Conservation (phyloP, 2,329 filamentous ascomycete genomes). For the Corynespora cassiicola region DNA sequence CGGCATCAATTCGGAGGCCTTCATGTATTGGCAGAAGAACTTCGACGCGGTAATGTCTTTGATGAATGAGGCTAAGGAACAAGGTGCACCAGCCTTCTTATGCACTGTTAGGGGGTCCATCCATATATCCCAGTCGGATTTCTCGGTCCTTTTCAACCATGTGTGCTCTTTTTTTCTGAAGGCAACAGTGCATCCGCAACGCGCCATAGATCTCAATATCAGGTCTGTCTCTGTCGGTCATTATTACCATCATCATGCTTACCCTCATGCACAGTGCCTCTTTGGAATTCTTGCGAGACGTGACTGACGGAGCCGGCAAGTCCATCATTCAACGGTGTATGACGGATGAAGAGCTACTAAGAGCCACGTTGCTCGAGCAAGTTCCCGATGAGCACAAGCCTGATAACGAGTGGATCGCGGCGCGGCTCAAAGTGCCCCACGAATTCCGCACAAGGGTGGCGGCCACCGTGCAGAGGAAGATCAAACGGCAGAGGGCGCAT, state of each 20-base stretch:
- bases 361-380: slow-evolving; percentile 52
- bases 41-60: slow-evolving; percentile 64
- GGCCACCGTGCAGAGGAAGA: slow-evolving; percentile 51
- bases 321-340: slow-evolving; percentile 59
- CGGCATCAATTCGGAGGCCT: slow-evolving; percentile 71
- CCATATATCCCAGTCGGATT: slow-evolving; percentile 71
- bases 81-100: slow-evolving; percentile 54
- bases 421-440: slow-evolving; percentile 63
- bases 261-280: slow-evolving; percentile 53
- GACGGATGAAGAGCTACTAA: slow-evolving; percentile 61
- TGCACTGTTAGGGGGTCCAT: slow-evolving; percentile 64
- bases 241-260: too few relatives aligned
- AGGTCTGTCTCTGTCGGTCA: slow-evolving; percentile 29
- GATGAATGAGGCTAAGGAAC: slow-evolving; percentile 61
- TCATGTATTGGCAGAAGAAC: slow-evolving; percentile 73
- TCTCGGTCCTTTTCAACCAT: slow-evolving; percentile 68
- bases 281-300: slow-evolving; percentile 66
- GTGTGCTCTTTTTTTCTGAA: slow-evolving; percentile 66
- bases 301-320: slow-evolving; percentile 49
- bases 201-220: slow-evolving; percentile 69
- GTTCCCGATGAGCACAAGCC: slow-evolving; percentile 62
- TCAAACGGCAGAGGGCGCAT: slow-evolving; percentile 41
- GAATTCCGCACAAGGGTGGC: slow-evolving; percentile 61
- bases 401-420: slow-evolving; percentile 64
- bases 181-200: slow-evolving; percentile 66